A percentile compares a stretch with the other conserved stretches of the same genome.
Evolutionary conservation across 352 stramenopile species (phyloP).

Genomic region (Globisporangium nagaii): DNA sequence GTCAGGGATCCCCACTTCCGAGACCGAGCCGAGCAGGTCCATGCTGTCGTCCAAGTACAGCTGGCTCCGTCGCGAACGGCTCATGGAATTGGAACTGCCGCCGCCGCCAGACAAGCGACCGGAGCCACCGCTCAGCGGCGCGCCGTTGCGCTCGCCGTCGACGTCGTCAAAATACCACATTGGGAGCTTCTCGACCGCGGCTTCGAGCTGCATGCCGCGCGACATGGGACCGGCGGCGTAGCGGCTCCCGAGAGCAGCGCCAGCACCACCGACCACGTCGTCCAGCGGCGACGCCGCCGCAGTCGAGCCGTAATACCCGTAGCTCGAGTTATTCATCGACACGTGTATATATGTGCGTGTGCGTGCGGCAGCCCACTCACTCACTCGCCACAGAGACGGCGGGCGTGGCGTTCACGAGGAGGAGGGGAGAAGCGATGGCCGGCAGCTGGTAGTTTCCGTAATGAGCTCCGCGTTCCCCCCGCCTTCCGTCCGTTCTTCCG

Average conservation of each 20-base stretch:
- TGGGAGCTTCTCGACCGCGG: constrained; percentile 56
- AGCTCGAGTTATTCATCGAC: constrained; percentile 14
- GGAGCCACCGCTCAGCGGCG: background rate
- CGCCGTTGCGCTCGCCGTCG: constrained; percentile 11
- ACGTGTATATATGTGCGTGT: background rate
- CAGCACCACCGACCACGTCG: background rate
- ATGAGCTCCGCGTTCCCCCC: background rate
- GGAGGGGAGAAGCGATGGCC: background rate
- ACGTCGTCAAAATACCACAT: constrained; percentile 57
- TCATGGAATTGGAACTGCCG: no score
- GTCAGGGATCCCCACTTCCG: background rate
- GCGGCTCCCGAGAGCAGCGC: background rate
- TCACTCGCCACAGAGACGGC: background rate
- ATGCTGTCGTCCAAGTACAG: constrained; percentile 13
- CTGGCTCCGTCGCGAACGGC: constrained; percentile 8
- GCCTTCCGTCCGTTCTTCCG: background rate
- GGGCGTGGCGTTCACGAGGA: no score
- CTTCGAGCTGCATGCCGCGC: constrained; percentile 60
- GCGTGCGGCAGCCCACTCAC: background rate
- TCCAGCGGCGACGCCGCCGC: constrained; percentile 12
- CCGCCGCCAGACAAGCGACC: background rate
- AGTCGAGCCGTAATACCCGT: constrained; percentile 13
- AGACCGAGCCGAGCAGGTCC: constrained; percentile 13
- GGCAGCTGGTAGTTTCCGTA: constrained; percentile 10
- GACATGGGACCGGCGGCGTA: constrained; percentile 20